Base-by-base conservation (phyloP, 306 rosid genomes). In the Crotalaria pallida region DNA sequence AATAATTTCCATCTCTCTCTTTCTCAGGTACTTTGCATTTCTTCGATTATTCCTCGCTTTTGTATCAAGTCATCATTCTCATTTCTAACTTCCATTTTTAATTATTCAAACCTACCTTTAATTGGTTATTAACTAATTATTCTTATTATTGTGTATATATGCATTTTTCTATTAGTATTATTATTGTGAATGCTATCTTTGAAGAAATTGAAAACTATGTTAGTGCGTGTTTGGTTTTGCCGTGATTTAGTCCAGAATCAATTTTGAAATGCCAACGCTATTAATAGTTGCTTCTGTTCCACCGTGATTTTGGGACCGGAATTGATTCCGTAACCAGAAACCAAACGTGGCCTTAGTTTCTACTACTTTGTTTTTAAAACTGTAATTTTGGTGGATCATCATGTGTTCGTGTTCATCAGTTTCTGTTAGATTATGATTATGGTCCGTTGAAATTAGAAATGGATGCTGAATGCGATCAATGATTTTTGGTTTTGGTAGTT, bases 21-120 rank as follows among this genome's bases (percentile, higher is more conserved):
- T 27, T 6, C 73, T 6, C 73, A 71, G 83, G 83, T 81, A 71
- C 68, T 44, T 47, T 47, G 36, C 55, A 55, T 16, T 22, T 53
- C 65, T 58, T 40, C 27, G 19, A 65, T 74, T 33, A 61, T 41
- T 60, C 43, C 17, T 67, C 66, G 71, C 80, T 55, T 80, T 78
- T 65, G 13, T 52, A 9, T 38, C 27, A 56, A 48, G 56, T 47
- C 48, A 36, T 47, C 48, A 36, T 78, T 78, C 9, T 52, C 43
- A 0, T 19, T 67, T 79, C 52, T 51, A 36, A 41, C 5, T 23
- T 74, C 16, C 56, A 70, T 33, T 67, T 72, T n/a, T n/a, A n/a
- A n/a, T n/a, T n/a, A n/a, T n/a, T 41, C 63, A 31, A 51, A 52
- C 59, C 57, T 78, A n/a, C n/a, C n/a, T n/a, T n/a, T n/a, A n/a